Conservation (phyloP, 2,329 filamentous ascomycete genomes). For the Parafenestella ontariensis region DNA sequence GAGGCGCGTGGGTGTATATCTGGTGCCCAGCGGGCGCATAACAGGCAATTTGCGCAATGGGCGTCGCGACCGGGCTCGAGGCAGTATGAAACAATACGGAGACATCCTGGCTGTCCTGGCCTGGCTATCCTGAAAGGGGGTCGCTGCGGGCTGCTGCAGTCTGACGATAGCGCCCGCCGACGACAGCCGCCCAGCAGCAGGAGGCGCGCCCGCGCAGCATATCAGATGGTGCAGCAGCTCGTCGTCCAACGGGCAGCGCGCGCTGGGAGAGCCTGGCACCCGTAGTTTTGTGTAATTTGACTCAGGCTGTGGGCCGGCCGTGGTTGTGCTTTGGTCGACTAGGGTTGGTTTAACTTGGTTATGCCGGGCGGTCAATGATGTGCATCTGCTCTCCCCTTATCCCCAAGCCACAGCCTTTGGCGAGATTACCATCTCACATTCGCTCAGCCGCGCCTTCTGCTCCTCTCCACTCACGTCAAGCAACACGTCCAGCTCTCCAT, state of each 20-base stretch:
- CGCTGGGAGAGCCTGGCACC: constrained; percentile 13
- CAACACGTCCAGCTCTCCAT: constrained; percentile 20
- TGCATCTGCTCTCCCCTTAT: constrained; percentile 24
- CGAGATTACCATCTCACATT: constrained; percentile 21
- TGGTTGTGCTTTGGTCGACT: constrained; percentile 15
- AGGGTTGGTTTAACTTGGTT: constrained; percentile 19
- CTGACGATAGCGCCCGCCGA: background rate
- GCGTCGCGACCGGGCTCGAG: constrained; percentile 19
- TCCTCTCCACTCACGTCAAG: constrained; percentile 40
- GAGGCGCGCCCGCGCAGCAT: too few species aligned
- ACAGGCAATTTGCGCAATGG: constrained; percentile 36
- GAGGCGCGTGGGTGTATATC: background rate
- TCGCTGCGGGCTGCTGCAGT: background rate
- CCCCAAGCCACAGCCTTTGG: constrained; percentile 17
- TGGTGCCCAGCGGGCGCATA: constrained; percentile 22
- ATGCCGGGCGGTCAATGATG: constrained; percentile 23
- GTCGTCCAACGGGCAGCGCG: too few species aligned
- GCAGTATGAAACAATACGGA: constrained; percentile 32
- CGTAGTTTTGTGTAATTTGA: constrained; percentile 14
- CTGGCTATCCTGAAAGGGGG: background rate
- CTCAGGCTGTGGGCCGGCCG: background rate
- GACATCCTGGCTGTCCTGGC: constrained; percentile 3
- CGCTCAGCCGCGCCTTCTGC: constrained; percentile 39
- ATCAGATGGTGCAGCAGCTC: too few species aligned
- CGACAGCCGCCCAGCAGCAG: constrained; percentile 4